phyloP scores from a whole-genome alignment of 331 rosid species.

The Pyrus hybrid region DNA sequence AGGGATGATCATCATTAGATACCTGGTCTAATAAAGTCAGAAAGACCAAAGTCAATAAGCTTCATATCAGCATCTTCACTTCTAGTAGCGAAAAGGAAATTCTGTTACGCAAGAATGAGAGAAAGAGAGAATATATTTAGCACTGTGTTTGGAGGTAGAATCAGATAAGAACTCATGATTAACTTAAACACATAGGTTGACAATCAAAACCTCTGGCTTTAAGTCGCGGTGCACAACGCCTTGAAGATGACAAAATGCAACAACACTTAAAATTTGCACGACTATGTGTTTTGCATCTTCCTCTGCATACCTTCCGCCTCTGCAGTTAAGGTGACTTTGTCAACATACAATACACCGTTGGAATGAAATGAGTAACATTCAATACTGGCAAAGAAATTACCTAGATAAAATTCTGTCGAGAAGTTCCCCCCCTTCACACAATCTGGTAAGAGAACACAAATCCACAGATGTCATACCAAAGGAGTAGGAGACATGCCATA shows the following conservation, averaged over 20 bases:
- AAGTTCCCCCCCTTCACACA: slow-evolving; percentile 98
- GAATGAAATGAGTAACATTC: not conserved
- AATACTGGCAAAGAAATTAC: slow-evolving; percentile 22
- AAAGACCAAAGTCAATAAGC: slow-evolving; percentile 93
- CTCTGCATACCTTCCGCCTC: slow-evolving; percentile 89
- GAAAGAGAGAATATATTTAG: not conserved
- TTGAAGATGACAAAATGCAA: slow-evolving; percentile 94
- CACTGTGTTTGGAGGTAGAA: not conserved
- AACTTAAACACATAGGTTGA: not conserved
- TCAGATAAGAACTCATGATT: not conserved
- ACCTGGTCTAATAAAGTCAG: slow-evolving; percentile 92
- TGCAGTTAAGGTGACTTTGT: slow-evolving; percentile 21
- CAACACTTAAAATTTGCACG: slow-evolving; percentile 76
- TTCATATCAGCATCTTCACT: slow-evolving; percentile 89
- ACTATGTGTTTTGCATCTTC: slow-evolving; percentile 77
- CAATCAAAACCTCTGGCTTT: slow-evolving; percentile 80
- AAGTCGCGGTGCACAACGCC: slow-evolving; percentile 96
- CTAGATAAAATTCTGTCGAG: slow-evolving; percentile 83
- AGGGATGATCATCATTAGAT: not conserved
- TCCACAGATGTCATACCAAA: slow-evolving; percentile 12
- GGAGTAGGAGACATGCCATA: not conserved
- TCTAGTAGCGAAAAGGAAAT: slow-evolving; percentile 80
- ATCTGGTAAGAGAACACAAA: slow-evolving; percentile 40
- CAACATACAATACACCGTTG: not conserved
- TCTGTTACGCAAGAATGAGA: slow-evolving; percentile 34